Conservation (phyloP, 2,329 filamentous ascomycete genomes). For the Plectosphaerella sp. region DNA sequence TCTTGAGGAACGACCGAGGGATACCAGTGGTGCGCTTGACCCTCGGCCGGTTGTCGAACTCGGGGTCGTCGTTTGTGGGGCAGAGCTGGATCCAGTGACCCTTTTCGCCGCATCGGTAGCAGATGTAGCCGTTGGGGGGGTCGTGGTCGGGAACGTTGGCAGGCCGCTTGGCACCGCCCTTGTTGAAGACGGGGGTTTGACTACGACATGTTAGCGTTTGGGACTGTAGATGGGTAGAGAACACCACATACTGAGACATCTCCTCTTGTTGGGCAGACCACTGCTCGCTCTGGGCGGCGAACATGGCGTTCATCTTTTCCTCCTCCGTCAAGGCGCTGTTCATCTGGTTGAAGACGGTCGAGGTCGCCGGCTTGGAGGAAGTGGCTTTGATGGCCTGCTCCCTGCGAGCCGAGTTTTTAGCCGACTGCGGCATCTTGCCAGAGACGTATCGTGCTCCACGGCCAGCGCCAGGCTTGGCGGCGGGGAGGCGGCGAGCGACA, state of each 20-base stretch:
- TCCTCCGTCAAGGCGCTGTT: constrained; percentile 85
- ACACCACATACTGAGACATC: constrained; percentile 69
- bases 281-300: constrained; percentile 82
- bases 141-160: constrained; percentile 85
- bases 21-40: constrained; percentile 97
- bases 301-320: constrained; percentile 88
- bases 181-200: constrained; percentile 56
- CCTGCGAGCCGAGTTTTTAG: constrained; percentile 72
- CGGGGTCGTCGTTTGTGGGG: constrained; percentile 96
- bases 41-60: constrained; percentile 87
- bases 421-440: constrained; percentile 87
- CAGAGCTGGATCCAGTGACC: constrained; percentile 99
- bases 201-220: constrained; percentile 34
- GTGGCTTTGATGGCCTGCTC: constrained; percentile 57
- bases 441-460: constrained; percentile 92
- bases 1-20: constrained; percentile 90
- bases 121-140: constrained; percentile 89
- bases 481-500: constrained; percentile 80
- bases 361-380: constrained; percentile 48
- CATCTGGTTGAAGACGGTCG: constrained; percentile 59
- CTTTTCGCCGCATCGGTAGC: constrained; percentile 93
- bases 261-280: constrained; percentile 93
- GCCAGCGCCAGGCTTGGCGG: constrained; percentile 79
- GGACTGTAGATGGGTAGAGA: not conserved
- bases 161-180: constrained; percentile 59